These are phyloP conservation scores for Fusarium camptoceras DNA, from an alignment of 2,329 filamentous ascomycete species.

Conservation along the genomic window DNA sequence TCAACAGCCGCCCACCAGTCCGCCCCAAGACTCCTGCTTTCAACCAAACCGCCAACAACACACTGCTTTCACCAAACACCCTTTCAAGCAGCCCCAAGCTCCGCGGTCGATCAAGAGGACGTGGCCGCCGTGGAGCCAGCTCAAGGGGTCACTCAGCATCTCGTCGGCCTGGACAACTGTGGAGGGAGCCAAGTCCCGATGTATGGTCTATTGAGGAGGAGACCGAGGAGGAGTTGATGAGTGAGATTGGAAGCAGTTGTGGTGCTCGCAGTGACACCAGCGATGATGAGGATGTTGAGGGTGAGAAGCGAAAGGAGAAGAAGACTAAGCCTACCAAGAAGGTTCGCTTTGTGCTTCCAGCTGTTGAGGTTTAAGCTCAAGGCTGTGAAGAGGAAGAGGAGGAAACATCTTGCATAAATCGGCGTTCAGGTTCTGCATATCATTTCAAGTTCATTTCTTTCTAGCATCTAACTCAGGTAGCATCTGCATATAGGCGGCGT, in stretches of 20 bases:
- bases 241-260: conserved; percentile 54
- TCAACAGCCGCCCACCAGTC: conserved; percentile 51
- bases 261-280: conserved; percentile 48
- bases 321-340: conserved; percentile 66
- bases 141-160: conserved; percentile 47
- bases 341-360: conserved; percentile 66
- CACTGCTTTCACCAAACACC: conserved; percentile 45
- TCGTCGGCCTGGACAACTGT: conserved; percentile 58
- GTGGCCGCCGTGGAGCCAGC: conserved; percentile 47
- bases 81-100: conserved; percentile 44
- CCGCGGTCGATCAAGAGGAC: conserved; percentile 48
- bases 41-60: conserved; percentile 46
- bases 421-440: conserved; percentile 32
- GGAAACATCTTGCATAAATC: conserved; percentile 39
- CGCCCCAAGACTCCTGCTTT: conserved; percentile 50
- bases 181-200: conserved; percentile 69
- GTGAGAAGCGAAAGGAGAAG: conserved; percentile 39
- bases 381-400: background rate
- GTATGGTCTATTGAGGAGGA: conserved; percentile 72
- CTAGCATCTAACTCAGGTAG: conserved; percentile 17
- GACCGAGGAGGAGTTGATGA: conserved; percentile 64
- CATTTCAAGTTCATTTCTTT: conserved; percentile 19
- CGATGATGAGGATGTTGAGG: conserved; percentile 36
- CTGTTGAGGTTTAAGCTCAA: conserved; percentile 49
- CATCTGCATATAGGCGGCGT: conserved; percentile 40